These are phyloP conservation scores for Glycyrrhiza uralensis DNA, from an alignment of 306 rosid species.

Conservation along the genomic window DNA sequence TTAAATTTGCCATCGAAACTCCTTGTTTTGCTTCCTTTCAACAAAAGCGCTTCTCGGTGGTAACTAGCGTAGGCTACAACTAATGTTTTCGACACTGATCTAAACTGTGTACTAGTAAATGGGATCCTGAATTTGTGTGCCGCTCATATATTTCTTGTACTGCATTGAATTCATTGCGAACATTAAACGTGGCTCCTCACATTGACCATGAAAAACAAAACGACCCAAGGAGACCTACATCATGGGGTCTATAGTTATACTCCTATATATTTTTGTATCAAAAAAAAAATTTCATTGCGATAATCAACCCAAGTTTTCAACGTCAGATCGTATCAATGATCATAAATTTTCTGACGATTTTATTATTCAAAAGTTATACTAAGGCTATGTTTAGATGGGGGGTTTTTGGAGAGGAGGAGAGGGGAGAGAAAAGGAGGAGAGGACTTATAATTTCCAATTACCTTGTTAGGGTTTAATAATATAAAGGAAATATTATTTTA, in stretches of 20 bases:
- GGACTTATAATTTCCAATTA: no score
- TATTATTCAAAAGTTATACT: neutral
- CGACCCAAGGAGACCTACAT: neutral
- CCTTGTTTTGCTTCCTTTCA: neutral
- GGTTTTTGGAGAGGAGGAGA: no score
- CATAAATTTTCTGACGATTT: slow-evolving; percentile 23
- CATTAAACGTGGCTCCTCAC: slow-evolving; percentile 8
- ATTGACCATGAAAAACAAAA: slow-evolving; percentile 10
- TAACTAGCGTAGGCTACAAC: slow-evolving; percentile 20
- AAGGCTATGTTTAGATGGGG: no score
- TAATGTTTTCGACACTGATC: neutral
- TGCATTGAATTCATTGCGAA: neutral
- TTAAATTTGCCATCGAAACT: neutral
- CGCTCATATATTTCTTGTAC: neutral
- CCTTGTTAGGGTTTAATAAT: no score
- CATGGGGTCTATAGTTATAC: neutral
- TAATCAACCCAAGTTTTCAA: neutral
- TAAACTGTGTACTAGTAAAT: neutral
- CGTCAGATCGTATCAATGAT: slow-evolving; percentile 23
- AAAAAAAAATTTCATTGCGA: neutral
- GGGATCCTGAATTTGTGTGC: slow-evolving; percentile 31
- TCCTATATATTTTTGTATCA: no score
- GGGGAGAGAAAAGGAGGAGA: no score
- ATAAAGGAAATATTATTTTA: no score
- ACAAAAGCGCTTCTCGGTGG: neutral